Evolutionary conservation across 176 grass and related monocot species (phyloP).

Genomic region (Aegilops umbellulata): DNA sequence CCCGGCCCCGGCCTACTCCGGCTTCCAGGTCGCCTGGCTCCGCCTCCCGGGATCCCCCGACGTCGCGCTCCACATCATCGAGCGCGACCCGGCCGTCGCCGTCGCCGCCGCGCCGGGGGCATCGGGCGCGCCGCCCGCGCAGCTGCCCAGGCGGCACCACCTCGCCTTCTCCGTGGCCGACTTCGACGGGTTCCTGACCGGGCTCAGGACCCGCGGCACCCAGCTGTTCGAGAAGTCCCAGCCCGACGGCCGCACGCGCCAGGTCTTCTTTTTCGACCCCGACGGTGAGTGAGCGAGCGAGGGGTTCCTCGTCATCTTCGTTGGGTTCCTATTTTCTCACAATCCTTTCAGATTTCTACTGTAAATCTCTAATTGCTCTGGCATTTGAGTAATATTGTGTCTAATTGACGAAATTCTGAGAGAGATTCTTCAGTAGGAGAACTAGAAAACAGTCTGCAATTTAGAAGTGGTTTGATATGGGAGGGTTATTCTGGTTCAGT

Average conservation of each 20-base stretch:
- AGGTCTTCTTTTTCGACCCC: constrained; percentile 98
- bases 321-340: background rate
- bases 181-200: constrained; percentile 61
- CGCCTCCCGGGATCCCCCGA: constrained; percentile 47
- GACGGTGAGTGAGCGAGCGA: constrained; percentile 40
- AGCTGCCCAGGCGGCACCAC: constrained; percentile 72
- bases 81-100: constrained; percentile 55
- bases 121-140: constrained; percentile 31
- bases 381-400: no score
- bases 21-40: constrained; percentile 74
- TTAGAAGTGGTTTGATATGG: background rate
- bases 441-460: no score
- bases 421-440: no score
- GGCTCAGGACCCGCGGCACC: constrained; percentile 52
- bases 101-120: background rate
- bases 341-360: background rate
- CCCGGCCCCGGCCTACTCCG: constrained; percentile 35
- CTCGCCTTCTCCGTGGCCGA: constrained; percentile 76
- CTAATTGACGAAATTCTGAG: no score
- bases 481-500: background rate
- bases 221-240: constrained; percentile 69
- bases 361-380: no score
- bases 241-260: constrained; percentile 68
- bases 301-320: background rate
- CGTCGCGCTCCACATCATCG: constrained; percentile 75